These are phyloP conservation scores for Jimgerdemannia lactiflua DNA, from an alignment of 192 early-diverging fungal genomes.

Conservation along the genomic window DNA sequence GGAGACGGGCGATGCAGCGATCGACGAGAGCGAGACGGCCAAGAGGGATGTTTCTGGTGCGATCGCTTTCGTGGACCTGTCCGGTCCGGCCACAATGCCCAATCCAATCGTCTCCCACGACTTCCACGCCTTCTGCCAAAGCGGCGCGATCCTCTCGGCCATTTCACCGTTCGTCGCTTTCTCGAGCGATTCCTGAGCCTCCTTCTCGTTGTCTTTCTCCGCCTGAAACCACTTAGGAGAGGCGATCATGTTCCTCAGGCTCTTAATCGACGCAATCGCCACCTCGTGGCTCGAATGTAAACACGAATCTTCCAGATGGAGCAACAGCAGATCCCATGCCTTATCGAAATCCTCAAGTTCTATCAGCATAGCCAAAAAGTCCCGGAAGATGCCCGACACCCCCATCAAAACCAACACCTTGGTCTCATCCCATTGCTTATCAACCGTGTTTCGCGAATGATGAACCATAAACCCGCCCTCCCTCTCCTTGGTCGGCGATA, in stretches of 20 bases:
- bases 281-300: constrained; percentile 73
- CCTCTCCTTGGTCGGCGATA: constrained; percentile 30
- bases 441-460: constrained; percentile 55
- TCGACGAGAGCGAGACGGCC: constrained; percentile 18
- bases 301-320: constrained; percentile 69
- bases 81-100: constrained; percentile 43
- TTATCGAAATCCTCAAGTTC: constrained; percentile 62
- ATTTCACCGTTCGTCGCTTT: neutral
- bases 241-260: constrained; percentile 58
- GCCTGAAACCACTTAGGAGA: constrained; percentile 34
- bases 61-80: neutral
- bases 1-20: constrained; percentile 22
- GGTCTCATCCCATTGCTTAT: constrained; percentile 92
- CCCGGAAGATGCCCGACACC: constrained; percentile 61
- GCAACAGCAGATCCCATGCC: constrained; percentile 66
- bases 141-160: constrained; percentile 16
- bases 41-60: constrained; percentile 19
- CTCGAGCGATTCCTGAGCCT: constrained; percentile 19
- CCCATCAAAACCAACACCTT: constrained; percentile 74
- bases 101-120: constrained; percentile 74
- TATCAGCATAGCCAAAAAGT: constrained; percentile 62
- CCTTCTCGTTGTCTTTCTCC: constrained; percentile 2
- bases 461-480: constrained; percentile 47
- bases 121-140: constrained; percentile 66
- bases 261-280: constrained; percentile 69